These are phyloP conservation scores for Fusarium piperis DNA, from an alignment of 2,329 filamentous ascomycete genomes.

Conservation along the genomic window DNA sequence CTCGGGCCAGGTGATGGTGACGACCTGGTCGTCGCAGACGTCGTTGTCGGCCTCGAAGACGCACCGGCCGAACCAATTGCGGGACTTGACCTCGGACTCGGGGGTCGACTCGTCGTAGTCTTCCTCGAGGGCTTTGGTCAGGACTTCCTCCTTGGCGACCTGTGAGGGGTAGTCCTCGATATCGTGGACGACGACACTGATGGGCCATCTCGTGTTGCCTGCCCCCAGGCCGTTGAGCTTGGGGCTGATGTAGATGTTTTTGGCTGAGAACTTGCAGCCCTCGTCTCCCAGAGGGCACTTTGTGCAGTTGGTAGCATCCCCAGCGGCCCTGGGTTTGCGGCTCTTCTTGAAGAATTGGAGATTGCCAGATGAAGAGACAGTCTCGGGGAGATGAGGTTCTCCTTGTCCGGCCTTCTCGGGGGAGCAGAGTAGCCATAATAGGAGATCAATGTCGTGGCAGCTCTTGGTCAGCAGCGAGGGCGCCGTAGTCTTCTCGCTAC, in stretches of 20 bases:
- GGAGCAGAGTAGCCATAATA: constrained; percentile 90
- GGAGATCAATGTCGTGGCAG: constrained; percentile 93
- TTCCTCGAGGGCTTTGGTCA: constrained; percentile 57
- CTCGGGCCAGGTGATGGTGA: constrained; percentile 89
- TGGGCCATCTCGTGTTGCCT: constrained; percentile 80
- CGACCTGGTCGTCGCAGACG: constrained; percentile 91
- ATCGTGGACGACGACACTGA: constrained; percentile 89
- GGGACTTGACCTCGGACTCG: constrained; percentile 56
- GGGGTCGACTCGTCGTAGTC: constrained; percentile 64
- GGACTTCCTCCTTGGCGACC: constrained; percentile 50
- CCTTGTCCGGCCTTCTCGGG: constrained; percentile 60
- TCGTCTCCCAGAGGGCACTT: constrained; percentile 73
- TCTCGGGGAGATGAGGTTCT: constrained; percentile 76
- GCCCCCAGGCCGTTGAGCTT: constrained; percentile 67
- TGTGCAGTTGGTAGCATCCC: constrained; percentile 85
- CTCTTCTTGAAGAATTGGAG: constrained; percentile 80
- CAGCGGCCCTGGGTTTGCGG: constrained; percentile 80
- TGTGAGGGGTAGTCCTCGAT: constrained; percentile 78
- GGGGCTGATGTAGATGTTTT: constrained; percentile 80
- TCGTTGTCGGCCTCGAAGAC: constrained; percentile 94
- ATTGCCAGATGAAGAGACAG: constrained; percentile 78
- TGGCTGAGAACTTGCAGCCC: constrained; percentile 85
- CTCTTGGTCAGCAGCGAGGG: constrained; percentile 92
- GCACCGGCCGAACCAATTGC: constrained; percentile 91
- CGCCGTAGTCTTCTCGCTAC: constrained; percentile 78